Evolutionary conservation across 2,329 filamentous ascomycete species (phyloP).

Genomic region (Aureobasidium uvarum): DNA sequence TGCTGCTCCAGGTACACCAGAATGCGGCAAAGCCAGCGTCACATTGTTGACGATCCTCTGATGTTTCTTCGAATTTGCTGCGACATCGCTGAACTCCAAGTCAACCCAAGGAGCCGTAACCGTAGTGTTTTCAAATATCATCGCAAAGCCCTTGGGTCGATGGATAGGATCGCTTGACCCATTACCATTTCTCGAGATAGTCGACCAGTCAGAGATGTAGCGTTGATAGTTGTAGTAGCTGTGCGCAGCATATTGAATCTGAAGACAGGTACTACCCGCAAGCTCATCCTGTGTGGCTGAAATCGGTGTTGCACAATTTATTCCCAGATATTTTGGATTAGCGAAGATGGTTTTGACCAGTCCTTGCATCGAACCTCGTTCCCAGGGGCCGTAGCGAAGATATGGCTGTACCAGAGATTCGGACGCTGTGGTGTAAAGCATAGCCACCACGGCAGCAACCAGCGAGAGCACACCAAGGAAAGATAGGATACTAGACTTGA

Average conservation of each 20-base stretch:
- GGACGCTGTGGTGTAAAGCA: slow-evolving; percentile 74
- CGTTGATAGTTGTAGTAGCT: slow-evolving; percentile 66
- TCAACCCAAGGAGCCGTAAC: slow-evolving; percentile 69
- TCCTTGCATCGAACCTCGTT: slow-evolving; percentile 53
- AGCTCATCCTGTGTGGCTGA: slow-evolving; percentile 31
- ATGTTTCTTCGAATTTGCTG: slow-evolving; percentile 52
- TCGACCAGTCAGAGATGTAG: slow-evolving; percentile 59
- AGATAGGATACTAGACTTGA: slow-evolving; percentile 63
- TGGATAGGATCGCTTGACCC: slow-evolving; percentile 44
- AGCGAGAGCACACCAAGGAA: slow-evolving; percentile 64
- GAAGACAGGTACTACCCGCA: slow-evolving; percentile 59
- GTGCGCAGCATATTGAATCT: slow-evolving; percentile 67
- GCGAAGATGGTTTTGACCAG: slow-evolving; percentile 62
- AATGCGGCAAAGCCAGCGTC: slow-evolving; percentile 73
- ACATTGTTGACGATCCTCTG: slow-evolving; percentile 70
- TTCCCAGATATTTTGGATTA: slow-evolving; percentile 57
- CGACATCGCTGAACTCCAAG: slow-evolving; percentile 50
- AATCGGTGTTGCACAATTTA: slow-evolving; percentile 63
- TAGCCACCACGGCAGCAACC: slow-evolving; percentile 62
- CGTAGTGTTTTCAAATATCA: slow-evolving; percentile 71
- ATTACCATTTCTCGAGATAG: slow-evolving; percentile 48
- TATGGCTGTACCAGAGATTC: slow-evolving; percentile 74
- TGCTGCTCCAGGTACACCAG: slow-evolving; percentile 65
- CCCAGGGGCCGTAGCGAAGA: slow-evolving; percentile 58
- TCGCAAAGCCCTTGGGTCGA: slow-evolving; percentile 61